These are phyloP conservation scores for Cladophialophora yegresii DNA, from an alignment of 2,329 filamentous ascomycete genomes.

Conservation along the genomic window DNA sequence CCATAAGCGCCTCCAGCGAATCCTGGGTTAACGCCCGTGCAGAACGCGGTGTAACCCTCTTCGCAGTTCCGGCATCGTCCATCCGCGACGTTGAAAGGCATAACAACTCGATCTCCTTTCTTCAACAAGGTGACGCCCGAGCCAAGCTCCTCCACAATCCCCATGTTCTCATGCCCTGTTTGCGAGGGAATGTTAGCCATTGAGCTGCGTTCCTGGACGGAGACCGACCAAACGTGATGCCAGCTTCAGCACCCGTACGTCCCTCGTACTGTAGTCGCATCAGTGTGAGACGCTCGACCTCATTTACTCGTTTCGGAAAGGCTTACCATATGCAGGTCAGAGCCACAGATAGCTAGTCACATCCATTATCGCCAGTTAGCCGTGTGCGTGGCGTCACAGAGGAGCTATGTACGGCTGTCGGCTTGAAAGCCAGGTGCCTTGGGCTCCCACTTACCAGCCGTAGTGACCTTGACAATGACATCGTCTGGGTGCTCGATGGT, in stretches of 20 bases:
- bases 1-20: slow-evolving; percentile 63
- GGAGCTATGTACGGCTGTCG: background rate
- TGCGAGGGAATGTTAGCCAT: background rate
- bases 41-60: slow-evolving; percentile 65
- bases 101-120: slow-evolving; percentile 64
- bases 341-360: slow-evolving; percentile 56
- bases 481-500: slow-evolving; percentile 66
- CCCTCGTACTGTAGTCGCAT: slow-evolving; percentile 64
- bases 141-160: slow-evolving; percentile 58
- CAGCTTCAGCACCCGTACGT: slow-evolving; percentile 62
- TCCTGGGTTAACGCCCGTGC: slow-evolving; percentile 63
- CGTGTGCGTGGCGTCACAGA: background rate
- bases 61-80: slow-evolving; percentile 66
- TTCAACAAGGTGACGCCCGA: slow-evolving; percentile 62
- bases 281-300: slow-evolving; percentile 8
- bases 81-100: slow-evolving; percentile 67
- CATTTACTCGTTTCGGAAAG: background rate
- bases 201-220: background rate
- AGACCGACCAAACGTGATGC: slow-evolving; percentile 59
- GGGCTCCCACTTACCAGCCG: slow-evolving; percentile 48
- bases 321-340: slow-evolving; percentile 49
- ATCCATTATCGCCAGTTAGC: background rate
- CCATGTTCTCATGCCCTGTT: slow-evolving; percentile 62
- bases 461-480: slow-evolving; percentile 66
- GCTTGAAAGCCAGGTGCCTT: too few species aligned